Conservation (phyloP, 2,329 filamentous ascomycete genomes). For the Fusarium acutatum region DNA sequence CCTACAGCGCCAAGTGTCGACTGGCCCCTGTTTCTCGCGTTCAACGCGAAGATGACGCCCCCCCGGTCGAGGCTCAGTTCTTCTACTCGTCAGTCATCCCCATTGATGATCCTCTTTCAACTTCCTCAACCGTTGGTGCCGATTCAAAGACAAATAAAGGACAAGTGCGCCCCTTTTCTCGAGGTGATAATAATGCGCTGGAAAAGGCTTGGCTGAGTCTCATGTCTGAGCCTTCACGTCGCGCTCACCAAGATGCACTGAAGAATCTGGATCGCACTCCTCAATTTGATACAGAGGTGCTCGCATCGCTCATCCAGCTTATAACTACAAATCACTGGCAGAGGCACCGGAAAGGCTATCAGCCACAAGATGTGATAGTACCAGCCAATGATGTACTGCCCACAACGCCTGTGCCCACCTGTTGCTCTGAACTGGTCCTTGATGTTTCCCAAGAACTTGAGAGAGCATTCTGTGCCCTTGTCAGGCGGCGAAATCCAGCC, state of each 20-base stretch:
- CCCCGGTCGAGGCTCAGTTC: constrained; percentile 75
- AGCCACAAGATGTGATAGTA: constrained; percentile 43
- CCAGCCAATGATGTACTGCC: constrained; percentile 43
- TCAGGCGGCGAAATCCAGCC: constrained; percentile 50
- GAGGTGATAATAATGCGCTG: constrained; percentile 79
- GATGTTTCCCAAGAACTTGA: constrained; percentile 60
- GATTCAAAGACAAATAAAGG: constrained; percentile 63
- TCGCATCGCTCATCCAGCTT: constrained; percentile 49
- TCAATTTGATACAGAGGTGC: constrained; percentile 23
- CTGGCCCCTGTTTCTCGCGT: constrained; percentile 57
- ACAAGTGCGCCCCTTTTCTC: constrained; percentile 79
- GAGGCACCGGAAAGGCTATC: constrained; percentile 54
- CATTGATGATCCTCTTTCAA: constrained; percentile 88
- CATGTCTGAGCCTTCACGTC: constrained; percentile 56
- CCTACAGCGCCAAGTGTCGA: constrained; percentile 67
- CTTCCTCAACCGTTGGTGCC: constrained; percentile 60
- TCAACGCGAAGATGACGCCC: constrained; percentile 57
- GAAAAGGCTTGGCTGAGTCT: constrained; percentile 80
- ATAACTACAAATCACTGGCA: constrained; percentile 57
- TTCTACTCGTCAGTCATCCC: constrained; percentile 86
- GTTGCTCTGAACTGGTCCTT: constrained; percentile 58
- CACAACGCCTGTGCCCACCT: constrained; percentile 49
- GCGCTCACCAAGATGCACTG: constrained; percentile 55
- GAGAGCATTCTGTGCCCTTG: constrained; percentile 59
- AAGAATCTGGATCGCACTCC: constrained; percentile 10